A percentile compares a stretch with the other conserved stretches of the same genome.
These are phyloP conservation scores for Penicillium sumatraense DNA, from an alignment of 2,329 filamentous ascomycete species.

Conservation along the genomic window DNA sequence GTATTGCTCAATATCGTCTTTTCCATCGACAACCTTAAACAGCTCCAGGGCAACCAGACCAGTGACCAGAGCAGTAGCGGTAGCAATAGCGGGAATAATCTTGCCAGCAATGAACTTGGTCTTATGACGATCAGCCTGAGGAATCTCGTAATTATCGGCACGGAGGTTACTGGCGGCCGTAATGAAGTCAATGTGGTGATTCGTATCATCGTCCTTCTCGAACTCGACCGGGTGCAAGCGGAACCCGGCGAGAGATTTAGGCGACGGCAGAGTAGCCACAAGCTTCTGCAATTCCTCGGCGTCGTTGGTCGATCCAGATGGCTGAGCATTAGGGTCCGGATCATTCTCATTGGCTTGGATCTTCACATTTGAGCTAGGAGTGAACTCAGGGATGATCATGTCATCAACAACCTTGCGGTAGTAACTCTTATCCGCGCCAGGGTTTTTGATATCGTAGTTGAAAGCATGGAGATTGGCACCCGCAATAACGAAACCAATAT, in stretches of 20 bases:
- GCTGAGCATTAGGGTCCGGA: conserved; percentile 81
- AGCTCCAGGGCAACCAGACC: conserved; percentile 90
- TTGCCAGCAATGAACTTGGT: conserved; percentile 99
- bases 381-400: conserved; percentile 95
- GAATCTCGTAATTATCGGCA: conserved; percentile 97
- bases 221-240: conserved; percentile 92
- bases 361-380: conserved; percentile 86
- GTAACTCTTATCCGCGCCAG: conserved; percentile 69
- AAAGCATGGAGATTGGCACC: conserved; percentile 93
- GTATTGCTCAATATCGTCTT: conserved; percentile 96
- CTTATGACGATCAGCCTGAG: conserved; percentile 89
- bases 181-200: conserved; percentile 99
- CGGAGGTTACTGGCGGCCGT: conserved; percentile 95
- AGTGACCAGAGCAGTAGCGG: conserved; percentile 93
- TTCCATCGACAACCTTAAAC: conserved; percentile 95
- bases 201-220: conserved; percentile 97
- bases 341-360: conserved; percentile 97
- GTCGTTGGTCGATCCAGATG: conserved; percentile 65
- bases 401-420: conserved; percentile 83
- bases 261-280: conserved; percentile 71
- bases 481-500: conserved; percentile 85
- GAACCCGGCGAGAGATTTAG: conserved; percentile 83
- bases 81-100: conserved; percentile 98
- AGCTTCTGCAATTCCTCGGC: conserved; percentile 76
- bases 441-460: conserved; percentile 96